Percentiles rank a stretch among this genome's conserved stretches.
Evolutionary conservation across 306 rosid species (phyloP).

Genomic region (Glycine latifolia): DNA sequence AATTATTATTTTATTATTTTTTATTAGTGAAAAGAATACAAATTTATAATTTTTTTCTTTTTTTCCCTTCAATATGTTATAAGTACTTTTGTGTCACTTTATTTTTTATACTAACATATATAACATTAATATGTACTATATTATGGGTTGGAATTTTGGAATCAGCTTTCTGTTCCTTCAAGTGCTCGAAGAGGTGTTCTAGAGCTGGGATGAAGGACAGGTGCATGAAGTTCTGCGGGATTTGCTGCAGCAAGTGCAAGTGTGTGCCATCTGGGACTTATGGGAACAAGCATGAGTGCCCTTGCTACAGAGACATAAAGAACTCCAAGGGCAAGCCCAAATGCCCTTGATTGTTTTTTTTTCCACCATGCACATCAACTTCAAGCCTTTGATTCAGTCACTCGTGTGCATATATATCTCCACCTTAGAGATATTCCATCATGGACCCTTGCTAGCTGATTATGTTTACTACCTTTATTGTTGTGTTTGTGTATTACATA

Average conservation of each 20-base stretch:
- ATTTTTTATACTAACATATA: no score
- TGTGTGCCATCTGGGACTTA: conserved; percentile 94
- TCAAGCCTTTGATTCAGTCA: background rate
- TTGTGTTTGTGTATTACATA: background rate
- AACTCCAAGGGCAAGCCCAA: conserved; percentile 78
- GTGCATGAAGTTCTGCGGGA: conserved; percentile 79
- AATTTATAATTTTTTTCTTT: no score
- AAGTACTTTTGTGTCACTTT: no score
- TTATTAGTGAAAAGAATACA: no score
- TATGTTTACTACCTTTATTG: background rate
- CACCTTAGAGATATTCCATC: conserved; percentile 24
- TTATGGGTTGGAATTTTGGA: background rate
- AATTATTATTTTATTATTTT: no score
- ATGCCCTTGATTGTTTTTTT: conserved; percentile 58
- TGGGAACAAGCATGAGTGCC: conserved; percentile 90
- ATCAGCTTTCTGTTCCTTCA: conserved; percentile 59
- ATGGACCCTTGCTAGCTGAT: conserved; percentile 9
- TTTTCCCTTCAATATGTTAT: no score
- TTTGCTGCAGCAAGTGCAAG: conserved; percentile 77
- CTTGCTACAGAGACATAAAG: conserved; percentile 77
- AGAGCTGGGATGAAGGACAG: conserved; percentile 67
- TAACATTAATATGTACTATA: background rate
- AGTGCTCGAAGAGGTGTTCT: conserved; percentile 68
- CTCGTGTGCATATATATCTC: conserved; percentile 11
- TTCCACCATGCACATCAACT: background rate